phyloP scores from a whole-genome alignment of 805 yeast genomes.

The Spencermartinsiella europaea region DNA sequence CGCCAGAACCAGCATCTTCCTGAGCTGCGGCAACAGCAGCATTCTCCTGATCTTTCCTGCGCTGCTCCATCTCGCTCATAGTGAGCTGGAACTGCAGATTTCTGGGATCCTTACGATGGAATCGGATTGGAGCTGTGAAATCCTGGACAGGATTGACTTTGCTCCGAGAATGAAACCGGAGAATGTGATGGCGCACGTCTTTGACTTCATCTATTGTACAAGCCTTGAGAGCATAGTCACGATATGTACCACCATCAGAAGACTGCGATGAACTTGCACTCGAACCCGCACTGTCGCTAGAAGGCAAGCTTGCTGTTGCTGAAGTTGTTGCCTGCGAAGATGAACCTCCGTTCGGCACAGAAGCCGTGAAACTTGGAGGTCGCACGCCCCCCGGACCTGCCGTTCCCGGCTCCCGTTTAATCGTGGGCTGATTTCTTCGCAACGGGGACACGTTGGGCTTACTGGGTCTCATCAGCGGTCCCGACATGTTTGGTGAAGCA shows the following conservation, averaged over 20 bases:
- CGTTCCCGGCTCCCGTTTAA: constrained; percentile 1
- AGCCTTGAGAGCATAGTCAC: constrained; percentile 60
- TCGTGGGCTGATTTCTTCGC: constrained; percentile 7
- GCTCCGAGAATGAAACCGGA: constrained; percentile 71
- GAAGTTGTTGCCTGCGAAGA: neutral
- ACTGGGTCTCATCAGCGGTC: constrained; percentile 9
- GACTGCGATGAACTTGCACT: neutral
- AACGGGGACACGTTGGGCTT: constrained; percentile 13
- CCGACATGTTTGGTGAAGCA: constrained; percentile 8
- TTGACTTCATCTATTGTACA: constrained; percentile 67
- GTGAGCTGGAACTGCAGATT: constrained; percentile 80
- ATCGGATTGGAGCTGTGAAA: constrained; percentile 76
- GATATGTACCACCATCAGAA: constrained; percentile 13
- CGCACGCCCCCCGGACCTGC: neutral
- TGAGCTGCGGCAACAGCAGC: constrained; percentile 19
- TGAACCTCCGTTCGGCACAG: neutral
- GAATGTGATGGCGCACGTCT: constrained; percentile 69
- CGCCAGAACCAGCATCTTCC: neutral
- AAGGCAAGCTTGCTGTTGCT: neutral
- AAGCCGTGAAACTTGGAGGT: neutral
- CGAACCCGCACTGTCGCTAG: neutral
- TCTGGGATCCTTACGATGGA: constrained; percentile 92
- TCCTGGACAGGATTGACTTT: constrained; percentile 65
- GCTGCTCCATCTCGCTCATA: constrained; percentile 43
- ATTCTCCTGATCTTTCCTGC: constrained; percentile 17